Base-by-base conservation (phyloP, 768 basidiomycete genomes). In the Tylopilus cervinicoccineus region DNA sequence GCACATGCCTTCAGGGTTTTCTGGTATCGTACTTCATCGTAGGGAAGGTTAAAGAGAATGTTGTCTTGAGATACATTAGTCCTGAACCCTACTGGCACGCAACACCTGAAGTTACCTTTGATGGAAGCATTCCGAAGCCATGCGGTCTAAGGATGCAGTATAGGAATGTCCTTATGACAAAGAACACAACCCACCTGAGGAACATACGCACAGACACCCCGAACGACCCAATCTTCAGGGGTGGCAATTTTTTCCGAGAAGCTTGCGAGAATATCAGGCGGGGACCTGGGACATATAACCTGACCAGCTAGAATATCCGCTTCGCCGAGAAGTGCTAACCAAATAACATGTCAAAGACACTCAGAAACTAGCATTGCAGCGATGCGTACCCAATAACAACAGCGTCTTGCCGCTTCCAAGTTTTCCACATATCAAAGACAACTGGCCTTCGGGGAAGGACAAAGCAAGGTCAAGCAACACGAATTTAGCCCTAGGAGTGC, bases 321-420 rank as follows among this genome's bases (percentile, higher is more conserved):
- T 42, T 67, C 63, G 10, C 93, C 93, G 5, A 97, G 76, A 33
- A 96, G 77, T 7, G 85, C 86, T 83, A 55, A 42, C 47, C 13
- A 7, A 36, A 22, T 5, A 12, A 48, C 17, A 41, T 19, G 39
- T 60, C 56, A 60, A 48, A 17, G 36, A 22, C n/a, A 39, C n/a
- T 32, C 28, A 10, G 46, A 9, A 6, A 3, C 8, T 5, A 32
- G n/a, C 13, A 22, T 38, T 19, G 28, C 23, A 17, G 16, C 19
- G 22, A 36, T 5, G 44, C 63, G 5, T 53, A 78, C 87, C 77
- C 27, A 87, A 73, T n/a, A 95, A 69, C 26, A 95, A 64, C 6
- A 96, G 70, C 0, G 92, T 88, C 70, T 95, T 96, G 23, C 93
- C 93, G 16, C 86, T 86, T 4, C 91, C 93, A 10, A 95, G 73